Base-by-base conservation (phyloP, 2,329 filamentous ascomycete species). In the Colletotrichum sp. region DNA sequence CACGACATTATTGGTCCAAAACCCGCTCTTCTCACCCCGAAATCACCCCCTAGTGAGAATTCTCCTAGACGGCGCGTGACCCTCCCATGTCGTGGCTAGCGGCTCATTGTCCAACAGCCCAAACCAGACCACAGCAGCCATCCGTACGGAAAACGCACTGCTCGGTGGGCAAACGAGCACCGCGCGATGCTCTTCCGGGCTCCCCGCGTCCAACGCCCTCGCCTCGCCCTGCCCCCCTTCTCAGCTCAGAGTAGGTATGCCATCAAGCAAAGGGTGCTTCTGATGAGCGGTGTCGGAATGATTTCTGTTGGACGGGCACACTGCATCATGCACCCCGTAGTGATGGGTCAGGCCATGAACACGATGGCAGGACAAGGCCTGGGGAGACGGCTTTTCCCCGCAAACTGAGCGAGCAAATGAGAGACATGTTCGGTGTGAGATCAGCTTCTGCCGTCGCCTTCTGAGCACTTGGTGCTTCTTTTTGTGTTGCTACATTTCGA, bases 251-350 rank as follows among this genome's bases (percentile, higher is more conserved):
- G 28, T 63, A 26, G 28, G 34, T 57, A 21, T 68, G 55, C n/a
- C 44, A 52, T 21, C 10, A 13, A 21, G 44, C 44, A 21, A 21
- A 24, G n/a, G 16, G 57, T 52, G 64, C n/a, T 34, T 26, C 15
- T 59, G 60, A 34, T 28, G 63, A 74, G 70, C 74, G 64, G 71
- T 74, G 57, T 74, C 64, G 70, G 70, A 76, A 76, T 34, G 26
- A 74, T 69, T 55, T 28, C 21, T 16, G 49, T 30, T 55, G 59
- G 65, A 49, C 55, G 44, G 18, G 39, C 57, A 73, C 39, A 49
- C 64, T 72, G 73, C 69, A 73, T 64, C 26, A 69, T 49, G 69
- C 73, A 69, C 70, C 64, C 73, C 73, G 64, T 73, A 36, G 44
- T 64, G 73, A 75, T 63, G 36, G 21, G 36, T 39, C 36, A 26